Evolutionary conservation across 192 early-diverging fungal species (phyloP), one percentile per base, ranked within the genome.

Genomic region (Backusella liffmaniae): DNA sequence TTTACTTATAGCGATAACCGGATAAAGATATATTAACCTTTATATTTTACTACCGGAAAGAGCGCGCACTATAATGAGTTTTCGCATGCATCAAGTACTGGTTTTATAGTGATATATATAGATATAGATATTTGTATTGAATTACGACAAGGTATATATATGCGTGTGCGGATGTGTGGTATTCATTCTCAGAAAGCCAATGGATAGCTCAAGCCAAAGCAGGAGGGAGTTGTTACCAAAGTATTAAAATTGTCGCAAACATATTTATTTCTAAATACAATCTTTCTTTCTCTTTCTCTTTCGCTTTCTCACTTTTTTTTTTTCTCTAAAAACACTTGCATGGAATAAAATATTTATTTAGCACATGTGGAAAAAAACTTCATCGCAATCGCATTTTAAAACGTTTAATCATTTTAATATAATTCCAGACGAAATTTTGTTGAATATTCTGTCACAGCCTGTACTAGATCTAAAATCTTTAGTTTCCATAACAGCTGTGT

Each of bases 181-280:
- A 53, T 53, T 53, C 51, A 53, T 53, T 53, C 51, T 53, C 51
- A 53, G 51, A 53, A 53, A 53, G n/a, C 51, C 51, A 53, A 53
- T 53, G n/a, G 51, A 53, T 23, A 53, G 2, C n/a, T 21, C 16
- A 21, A n/a, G n/a, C 16, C 51, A n/a, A 53, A 23, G 5, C 51
- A 53, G 51, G 51, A 53, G 51, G n/a, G 51, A 53, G n/a, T 18
- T 21, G n/a, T 21, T 21, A 39, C 37, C 37, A 53, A 21, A 53
- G 51, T n/a, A 8, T 18, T 23, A 18, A 53, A 53, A 53, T 8
- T 21, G 51, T 21, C 51, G n/a, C 21, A 23, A 21, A 53, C 21
- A 53, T 6, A 53, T 26, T 56, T 23, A 23, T 21, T 56, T 39
- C 10, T 39, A 10, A 39, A 10, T 39, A 9, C 37, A 39, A 10